Percentiles rank a stretch among this genome's conserved stretches.
Evolutionary conservation across 768 basidiomycete species (phyloP).

Genomic region (Termitomyces sp.): DNA sequence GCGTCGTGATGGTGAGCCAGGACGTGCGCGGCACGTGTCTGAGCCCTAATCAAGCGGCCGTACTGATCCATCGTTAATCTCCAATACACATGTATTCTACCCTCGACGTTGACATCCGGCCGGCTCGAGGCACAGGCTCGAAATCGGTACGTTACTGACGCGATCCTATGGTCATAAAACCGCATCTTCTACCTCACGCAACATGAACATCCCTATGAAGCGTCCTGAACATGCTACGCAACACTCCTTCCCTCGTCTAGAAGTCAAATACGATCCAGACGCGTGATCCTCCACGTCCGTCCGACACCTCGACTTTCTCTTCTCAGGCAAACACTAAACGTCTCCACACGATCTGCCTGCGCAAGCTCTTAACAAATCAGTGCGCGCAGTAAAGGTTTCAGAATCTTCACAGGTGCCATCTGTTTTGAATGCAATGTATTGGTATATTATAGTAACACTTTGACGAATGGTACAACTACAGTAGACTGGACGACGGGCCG

Average conservation of each 20-base stretch:
- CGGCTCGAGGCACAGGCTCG: conserved; percentile 70
- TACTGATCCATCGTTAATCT: not conserved
- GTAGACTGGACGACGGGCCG: not conserved
- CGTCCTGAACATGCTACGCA: conserved; percentile 61
- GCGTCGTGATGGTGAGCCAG: not conserved
- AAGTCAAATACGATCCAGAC: conserved; percentile 79
- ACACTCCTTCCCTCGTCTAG: conserved; percentile 73
- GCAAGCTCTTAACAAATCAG: conserved; percentile 36
- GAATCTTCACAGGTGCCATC: conserved; percentile 74
- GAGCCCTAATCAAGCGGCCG: conserved; percentile 11
- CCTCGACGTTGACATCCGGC: conserved; percentile 71
- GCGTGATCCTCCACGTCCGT: conserved; percentile 69
- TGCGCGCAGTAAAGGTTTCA: conserved; percentile 61
- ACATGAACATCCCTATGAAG: conserved; percentile 77
- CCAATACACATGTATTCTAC: conserved; percentile 51
- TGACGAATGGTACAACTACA: not conserved
- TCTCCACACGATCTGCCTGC: conserved; percentile 71
- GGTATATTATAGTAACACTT: not conserved
- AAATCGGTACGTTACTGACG: conserved; percentile 46
- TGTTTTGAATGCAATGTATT: conserved; percentile 32
- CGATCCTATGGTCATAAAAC: not conserved
- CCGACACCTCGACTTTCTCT: conserved; percentile 84
- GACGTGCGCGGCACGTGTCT: conserved; percentile 2
- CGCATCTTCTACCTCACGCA: not conserved
- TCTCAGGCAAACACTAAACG: conserved; percentile 77